Conservation (phyloP, 2,329 filamentous ascomycete species). For the Fusarium concolor region DNA sequence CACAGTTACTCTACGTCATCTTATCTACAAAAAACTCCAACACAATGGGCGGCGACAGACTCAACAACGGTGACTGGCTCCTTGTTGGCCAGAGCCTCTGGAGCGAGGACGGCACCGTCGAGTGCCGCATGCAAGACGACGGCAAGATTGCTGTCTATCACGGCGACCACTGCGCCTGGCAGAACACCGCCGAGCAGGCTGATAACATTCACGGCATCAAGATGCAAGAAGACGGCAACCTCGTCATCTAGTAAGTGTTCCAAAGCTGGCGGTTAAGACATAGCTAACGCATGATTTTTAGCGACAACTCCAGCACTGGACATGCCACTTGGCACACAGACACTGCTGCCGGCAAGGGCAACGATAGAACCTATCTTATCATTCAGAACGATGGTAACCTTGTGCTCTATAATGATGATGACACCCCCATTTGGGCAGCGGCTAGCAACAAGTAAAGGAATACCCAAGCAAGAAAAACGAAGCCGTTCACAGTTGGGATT, state of each 20-base stretch:
- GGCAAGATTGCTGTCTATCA: conserved; percentile 18
- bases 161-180: conserved; percentile 6
- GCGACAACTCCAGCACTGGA: conserved; percentile 4
- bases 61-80: conserved; percentile 24
- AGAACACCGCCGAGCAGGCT: background rate
- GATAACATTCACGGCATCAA: background rate
- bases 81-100: conserved; percentile 14
- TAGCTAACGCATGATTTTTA: background rate
- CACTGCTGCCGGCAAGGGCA: background rate
- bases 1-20: background rate
- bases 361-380: background rate
- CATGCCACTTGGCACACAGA: conserved; percentile 9
- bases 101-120: conserved; percentile 8
- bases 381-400: conserved; percentile 11
- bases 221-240: conserved; percentile 16
- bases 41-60: conserved; percentile 4
- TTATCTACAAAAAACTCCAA: background rate
- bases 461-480: background rate
- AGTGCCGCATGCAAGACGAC: conserved; percentile 19
- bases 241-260: conserved; percentile 4
- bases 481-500: background rate
- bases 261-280: fast-evolving
- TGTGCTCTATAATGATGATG: conserved; percentile 10
- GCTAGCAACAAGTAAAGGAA: conserved; percentile 2
- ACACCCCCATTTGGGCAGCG: background rate